Conservation (phyloP, 2,329 filamentous ascomycete species). For the Fusarium longipes region DNA sequence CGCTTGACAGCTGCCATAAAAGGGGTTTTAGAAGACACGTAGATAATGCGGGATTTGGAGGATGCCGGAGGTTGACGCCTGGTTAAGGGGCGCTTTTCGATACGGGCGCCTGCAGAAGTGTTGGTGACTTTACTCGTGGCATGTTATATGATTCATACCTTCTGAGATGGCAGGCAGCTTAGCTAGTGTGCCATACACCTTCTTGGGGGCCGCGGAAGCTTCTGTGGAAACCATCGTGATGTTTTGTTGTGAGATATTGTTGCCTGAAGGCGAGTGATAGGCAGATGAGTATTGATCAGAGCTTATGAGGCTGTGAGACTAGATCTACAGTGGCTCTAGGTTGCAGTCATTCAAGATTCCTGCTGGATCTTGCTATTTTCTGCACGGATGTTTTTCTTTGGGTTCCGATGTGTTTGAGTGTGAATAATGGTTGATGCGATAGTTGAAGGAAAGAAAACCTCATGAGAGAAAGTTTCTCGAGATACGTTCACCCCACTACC, state of each 20-base stretch:
- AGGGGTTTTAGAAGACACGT: conserved; percentile 72
- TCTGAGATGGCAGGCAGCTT: conserved; percentile 54
- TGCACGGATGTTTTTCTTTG: neutral
- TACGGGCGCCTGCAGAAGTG: conserved; percentile 55
- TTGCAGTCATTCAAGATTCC: neutral
- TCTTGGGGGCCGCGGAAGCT: conserved; percentile 18
- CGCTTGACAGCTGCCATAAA: conserved; percentile 76
- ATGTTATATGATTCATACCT: conserved; percentile 36
- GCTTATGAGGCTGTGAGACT: neutral
- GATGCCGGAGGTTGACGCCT: conserved; percentile 56
- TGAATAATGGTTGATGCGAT: neutral
- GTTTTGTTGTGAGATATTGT: conserved; percentile 5
- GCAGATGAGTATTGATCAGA: conserved; percentile 14
- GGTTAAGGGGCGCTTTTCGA: conserved; percentile 62
- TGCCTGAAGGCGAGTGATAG: conserved; percentile 24
- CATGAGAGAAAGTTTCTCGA: conserved; percentile 12
- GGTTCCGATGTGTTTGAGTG: neutral
- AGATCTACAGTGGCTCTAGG: neutral
- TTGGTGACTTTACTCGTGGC: neutral
- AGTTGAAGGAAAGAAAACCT: neutral
- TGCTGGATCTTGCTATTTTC: neutral
- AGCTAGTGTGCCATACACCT: conserved; percentile 38
- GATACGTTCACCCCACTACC: conserved; percentile 18
- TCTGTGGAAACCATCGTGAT: conserved; percentile 41
- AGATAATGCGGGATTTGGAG: conserved; percentile 64